Base-by-base conservation (phyloP, 768 basidiomycete genomes). In the Leccinum barrowsii region DNA sequence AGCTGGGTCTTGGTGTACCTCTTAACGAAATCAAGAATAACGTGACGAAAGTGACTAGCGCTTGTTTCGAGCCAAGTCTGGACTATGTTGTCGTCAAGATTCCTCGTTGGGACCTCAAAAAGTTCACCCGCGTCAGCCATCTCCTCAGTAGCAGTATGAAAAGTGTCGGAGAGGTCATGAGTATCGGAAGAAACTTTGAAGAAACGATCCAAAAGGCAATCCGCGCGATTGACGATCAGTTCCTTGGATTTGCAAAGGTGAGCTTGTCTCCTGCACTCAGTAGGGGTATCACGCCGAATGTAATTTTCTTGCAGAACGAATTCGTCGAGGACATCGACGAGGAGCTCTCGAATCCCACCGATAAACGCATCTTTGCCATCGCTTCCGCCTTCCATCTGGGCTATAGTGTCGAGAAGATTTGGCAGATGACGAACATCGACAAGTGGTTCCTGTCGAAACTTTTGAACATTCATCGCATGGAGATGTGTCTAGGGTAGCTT, bases 181-280 rank as follows among this genome's bases (percentile, higher is more conserved):
- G 92, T 65, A 98, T 99, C 64, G 96, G 96, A 13, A 80, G 96
- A 65, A 97, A 94, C 5, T 99, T 99, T 68, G 96, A 98, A 73
- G 96, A 99, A 79, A 98, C 95, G 1, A 89, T 98, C 56, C 96
- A 98, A 74, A 98, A 99, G 77, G 97, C 96, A 4, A 96, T 98
- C 61, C 81, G 96, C 34, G 89, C 94, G 3, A 97, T 99, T 65
- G 97, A 98, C 70, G 96, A 97, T 67, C 89, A 87, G 62, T 99
- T 98, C 73, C 73, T 83, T 67, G 97, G 97, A 1, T 99, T 99
- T 74, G 85, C 90, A 2, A 87, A 91, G 81, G 93, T 84, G 55
- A 3, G 72, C 59, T n/a, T 0, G 54, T 11, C 35, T 26, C 52
- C n/a, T 24, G 47, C 19, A 21, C 44, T 32, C 17, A 35, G 5